Conservation (phyloP, 306 rosid species). For the Trifolium pratense region DNA sequence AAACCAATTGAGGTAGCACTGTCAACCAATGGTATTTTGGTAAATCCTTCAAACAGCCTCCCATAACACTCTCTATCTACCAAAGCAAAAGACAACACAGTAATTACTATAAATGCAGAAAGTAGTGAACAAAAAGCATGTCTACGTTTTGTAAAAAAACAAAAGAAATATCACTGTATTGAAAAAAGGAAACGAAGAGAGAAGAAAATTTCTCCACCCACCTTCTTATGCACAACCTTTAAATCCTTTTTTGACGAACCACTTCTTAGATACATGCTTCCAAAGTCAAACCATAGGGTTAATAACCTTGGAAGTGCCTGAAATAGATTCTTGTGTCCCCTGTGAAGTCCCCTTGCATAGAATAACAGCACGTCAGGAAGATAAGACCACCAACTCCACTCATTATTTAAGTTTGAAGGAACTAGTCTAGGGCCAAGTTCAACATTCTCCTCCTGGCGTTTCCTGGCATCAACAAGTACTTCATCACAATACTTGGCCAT, state of each 20-base stretch:
- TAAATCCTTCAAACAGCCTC: slow-evolving; percentile 89
- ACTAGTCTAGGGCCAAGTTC: slow-evolving; percentile 61
- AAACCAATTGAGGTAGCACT: slow-evolving; percentile 94
- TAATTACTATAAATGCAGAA: slow-evolving; percentile 35
- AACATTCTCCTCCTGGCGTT: slow-evolving; percentile 83
- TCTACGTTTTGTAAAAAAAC: background rate
- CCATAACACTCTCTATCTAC: slow-evolving; percentile 72
- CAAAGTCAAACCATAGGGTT: slow-evolving; percentile 97
- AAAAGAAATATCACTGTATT: slow-evolving; percentile 29
- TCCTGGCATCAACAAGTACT: slow-evolving; percentile 92
- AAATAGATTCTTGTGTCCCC: slow-evolving; percentile 95
- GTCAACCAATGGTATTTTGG: slow-evolving; percentile 95
- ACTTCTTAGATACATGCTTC: slow-evolving; percentile 75
- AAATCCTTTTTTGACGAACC: slow-evolving; percentile 70
- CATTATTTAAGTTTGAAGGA: slow-evolving; percentile 62
- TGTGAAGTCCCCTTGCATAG: slow-evolving; percentile 94
- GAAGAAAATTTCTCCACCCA: slow-evolving; percentile 39
- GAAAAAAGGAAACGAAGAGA: slow-evolving; percentile 41
- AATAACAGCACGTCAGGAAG: slow-evolving; percentile 82
- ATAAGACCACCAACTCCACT: slow-evolving; percentile 88
- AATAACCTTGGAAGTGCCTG: slow-evolving; percentile 97
- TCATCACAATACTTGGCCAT: slow-evolving; percentile 95
- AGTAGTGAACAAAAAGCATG: slow-evolving; percentile 32
- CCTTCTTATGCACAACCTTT: slow-evolving; percentile 65
- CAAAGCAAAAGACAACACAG: slow-evolving; percentile 43